phyloP scores from a whole-genome alignment of 305 asterid genomes.

The Caryopteris hybrid region DNA sequence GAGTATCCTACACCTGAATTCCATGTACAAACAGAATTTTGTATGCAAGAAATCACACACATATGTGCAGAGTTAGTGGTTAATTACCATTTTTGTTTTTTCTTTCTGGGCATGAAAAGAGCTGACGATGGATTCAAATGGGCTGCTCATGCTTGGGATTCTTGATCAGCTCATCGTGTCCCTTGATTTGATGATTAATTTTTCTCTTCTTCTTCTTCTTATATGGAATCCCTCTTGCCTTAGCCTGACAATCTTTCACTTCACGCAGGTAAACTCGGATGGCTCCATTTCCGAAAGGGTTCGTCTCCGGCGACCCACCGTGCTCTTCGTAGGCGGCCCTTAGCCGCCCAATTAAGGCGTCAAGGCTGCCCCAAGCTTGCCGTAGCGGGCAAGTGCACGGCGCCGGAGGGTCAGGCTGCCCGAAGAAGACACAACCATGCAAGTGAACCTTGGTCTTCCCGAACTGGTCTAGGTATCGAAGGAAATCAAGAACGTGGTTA shows the following conservation, averaged over 20 bases:
- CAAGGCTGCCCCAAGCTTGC: conserved; percentile 97
- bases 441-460: conserved; percentile 84
- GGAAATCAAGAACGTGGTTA: conserved; percentile 76
- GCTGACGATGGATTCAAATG: not conserved
- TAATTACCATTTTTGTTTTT: no score
- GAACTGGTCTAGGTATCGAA: conserved; percentile 69
- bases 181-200: conserved; percentile 19
- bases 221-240: conserved; percentile 80
- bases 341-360: conserved; percentile 77
- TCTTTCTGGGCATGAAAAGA: no score
- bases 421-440: conserved; percentile 73
- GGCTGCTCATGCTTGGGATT: conserved; percentile 30
- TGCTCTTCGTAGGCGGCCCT: conserved; percentile 90
- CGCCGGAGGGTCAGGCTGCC: conserved; percentile 89
- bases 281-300: conserved; percentile 75
- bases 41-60: no score
- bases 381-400: conserved; percentile 84
- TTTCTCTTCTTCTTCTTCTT: conserved; percentile 85
- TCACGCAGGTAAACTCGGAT: conserved; percentile 66
- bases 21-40: no score
- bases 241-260: conserved; percentile 80
- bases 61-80: no score
- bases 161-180: conserved; percentile 29
- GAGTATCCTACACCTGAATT: conserved; percentile 3
- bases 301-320: conserved; percentile 67